Percentiles rank a stretch among this genome's conserved stretches.
phyloP scores from a whole-genome alignment of 192 early-diverging fungal species.

The Coemansia sp. region DNA sequence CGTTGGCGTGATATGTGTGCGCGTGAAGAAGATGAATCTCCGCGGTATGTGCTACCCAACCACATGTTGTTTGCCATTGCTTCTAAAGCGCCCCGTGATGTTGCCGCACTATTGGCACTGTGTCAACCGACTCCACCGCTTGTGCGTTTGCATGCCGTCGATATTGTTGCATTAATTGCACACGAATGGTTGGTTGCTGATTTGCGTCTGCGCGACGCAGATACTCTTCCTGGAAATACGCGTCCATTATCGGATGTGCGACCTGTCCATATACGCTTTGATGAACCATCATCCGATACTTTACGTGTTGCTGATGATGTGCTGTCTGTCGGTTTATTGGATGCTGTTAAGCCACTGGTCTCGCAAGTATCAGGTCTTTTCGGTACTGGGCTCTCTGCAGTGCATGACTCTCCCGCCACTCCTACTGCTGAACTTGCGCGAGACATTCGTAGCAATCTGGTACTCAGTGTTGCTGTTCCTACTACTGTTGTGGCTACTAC shows the following conservation, averaged over 20 bases:
- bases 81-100: constrained; percentile 70
- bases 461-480: constrained; percentile 30
- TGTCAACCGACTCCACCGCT: constrained; percentile 83
- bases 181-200: constrained; percentile 9
- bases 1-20: constrained; percentile 90
- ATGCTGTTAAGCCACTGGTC: constrained; percentile 6
- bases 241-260: not conserved
- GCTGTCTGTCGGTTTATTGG: constrained; percentile 12
- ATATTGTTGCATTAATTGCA: constrained; percentile 64
- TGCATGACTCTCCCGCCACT: not conserved
- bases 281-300: not conserved
- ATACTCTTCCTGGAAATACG: not conserved
- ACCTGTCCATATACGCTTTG: constrained; percentile 46
- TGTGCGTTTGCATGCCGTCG: constrained; percentile 77
- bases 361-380: constrained; percentile 31
- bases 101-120: constrained; percentile 63
- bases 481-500: not conserved
- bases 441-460: constrained; percentile 32
- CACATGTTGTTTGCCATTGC: constrained; percentile 82
- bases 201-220: constrained; percentile 4
- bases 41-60: constrained; percentile 84
- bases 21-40: constrained; percentile 90
- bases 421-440: constrained; percentile 11
- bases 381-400: not conserved
- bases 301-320: constrained; percentile 10